phyloP scores from a whole-genome alignment of 805 yeast genomes.

The Wickerhamiella australiensis region DNA sequence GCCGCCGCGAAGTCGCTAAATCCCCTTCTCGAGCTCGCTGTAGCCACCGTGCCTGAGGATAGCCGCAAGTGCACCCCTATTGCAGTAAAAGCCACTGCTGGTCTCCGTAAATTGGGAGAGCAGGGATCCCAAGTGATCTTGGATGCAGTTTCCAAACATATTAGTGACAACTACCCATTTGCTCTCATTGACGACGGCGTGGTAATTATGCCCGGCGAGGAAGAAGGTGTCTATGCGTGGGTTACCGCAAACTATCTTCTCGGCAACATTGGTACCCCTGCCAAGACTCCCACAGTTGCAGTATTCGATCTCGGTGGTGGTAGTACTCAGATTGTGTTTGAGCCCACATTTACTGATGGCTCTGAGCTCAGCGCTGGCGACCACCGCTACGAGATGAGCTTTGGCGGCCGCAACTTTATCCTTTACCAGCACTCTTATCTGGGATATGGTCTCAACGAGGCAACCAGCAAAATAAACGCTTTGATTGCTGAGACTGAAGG shows the following conservation, averaged over 20 bases:
- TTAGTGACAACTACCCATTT: conserved; percentile 77
- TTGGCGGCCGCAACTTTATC: conserved; percentile 69
- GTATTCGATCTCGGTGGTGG: conserved; percentile 98
- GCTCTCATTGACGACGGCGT: conserved; percentile 83
- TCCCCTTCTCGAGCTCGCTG: conserved; percentile 63
- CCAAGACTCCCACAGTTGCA: conserved; percentile 79
- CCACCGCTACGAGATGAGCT: conserved; percentile 65
- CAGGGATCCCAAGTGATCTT: conserved; percentile 61
- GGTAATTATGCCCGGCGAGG: conserved; percentile 88
- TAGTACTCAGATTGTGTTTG: conserved; percentile 95
- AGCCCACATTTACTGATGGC: conserved; percentile 52
- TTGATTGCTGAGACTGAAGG: conserved; percentile 41
- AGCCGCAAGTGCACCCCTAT: conserved; percentile 77
- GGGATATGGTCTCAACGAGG: conserved; percentile 93
- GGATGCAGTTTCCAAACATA: conserved; percentile 59
- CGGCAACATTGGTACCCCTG: conserved; percentile 81
- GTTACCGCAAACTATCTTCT: conserved; percentile 85
- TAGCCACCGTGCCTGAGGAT: conserved; percentile 61
- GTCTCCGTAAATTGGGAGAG: conserved; percentile 74
- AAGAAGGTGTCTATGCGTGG: conserved; percentile 99
- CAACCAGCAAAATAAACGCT: conserved; percentile 68
- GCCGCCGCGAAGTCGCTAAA: conserved; percentile 90
- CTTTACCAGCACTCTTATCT: conserved; percentile 90
- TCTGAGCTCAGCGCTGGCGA: conserved; percentile 66
- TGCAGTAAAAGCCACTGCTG: conserved; percentile 97